Percentiles rank a stretch among this genome's conserved stretches.
These are phyloP conservation scores for Ophidiomyces ophidiicola DNA, from an alignment of 2,329 filamentous ascomycete genomes.

Conservation along the genomic window DNA sequence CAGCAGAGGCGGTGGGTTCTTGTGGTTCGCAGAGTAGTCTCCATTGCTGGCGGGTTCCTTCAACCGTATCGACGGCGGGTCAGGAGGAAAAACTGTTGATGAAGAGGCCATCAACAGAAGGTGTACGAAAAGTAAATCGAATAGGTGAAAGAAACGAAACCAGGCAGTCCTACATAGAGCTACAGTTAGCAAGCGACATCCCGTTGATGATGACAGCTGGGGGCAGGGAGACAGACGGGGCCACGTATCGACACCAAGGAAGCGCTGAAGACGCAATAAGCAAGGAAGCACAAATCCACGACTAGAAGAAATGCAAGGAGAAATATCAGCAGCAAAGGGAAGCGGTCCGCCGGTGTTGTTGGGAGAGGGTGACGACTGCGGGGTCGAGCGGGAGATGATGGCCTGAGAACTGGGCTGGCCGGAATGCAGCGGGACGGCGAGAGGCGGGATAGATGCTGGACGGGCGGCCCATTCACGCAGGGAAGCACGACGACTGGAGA, in stretches of 20 bases:
- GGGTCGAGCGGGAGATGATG: too few species aligned
- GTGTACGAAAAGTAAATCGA: not conserved
- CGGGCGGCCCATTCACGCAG: too few species aligned
- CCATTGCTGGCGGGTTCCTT: not conserved
- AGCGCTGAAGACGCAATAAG: not conserved
- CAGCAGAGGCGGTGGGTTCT: not conserved
- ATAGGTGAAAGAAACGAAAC: not conserved
- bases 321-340: not conserved
- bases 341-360: too few species aligned
- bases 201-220: not conserved
- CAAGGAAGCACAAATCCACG: too few species aligned
- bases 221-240: too few species aligned
- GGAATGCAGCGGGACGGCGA: too few species aligned
- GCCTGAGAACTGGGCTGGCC: too few species aligned
- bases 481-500: too few species aligned
- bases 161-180: not conserved
- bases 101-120: not conserved
- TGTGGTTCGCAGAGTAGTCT: not conserved
- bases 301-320: not conserved
- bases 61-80: not conserved
- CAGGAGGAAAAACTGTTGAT: not conserved
- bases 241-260: too few species aligned
- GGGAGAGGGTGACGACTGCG: too few species aligned
- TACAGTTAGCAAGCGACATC: not conserved
- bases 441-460: too few species aligned